Evolutionary conservation across 2,329 filamentous ascomycete genomes (phyloP), one percentile per base, ranked within the genome.

Genomic region (Trichophyton verrucosum): DNA sequence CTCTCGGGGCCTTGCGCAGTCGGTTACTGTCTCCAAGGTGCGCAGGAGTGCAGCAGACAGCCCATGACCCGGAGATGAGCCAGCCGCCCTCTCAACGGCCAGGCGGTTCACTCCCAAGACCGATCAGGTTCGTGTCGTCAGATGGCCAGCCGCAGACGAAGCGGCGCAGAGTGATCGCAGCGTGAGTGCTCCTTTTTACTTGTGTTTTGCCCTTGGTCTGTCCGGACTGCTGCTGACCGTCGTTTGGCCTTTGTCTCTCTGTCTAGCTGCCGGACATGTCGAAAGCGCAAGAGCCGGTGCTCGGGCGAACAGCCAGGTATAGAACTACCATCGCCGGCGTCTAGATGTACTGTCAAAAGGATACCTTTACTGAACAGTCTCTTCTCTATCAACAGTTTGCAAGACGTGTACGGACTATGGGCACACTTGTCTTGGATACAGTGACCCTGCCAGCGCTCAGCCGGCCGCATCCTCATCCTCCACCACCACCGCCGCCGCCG

Each of bases 101-200:
- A 42, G 33, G 40, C 36, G 46, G 27, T 30, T 30, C 57, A 30
- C 70, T 57, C 68, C 69, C 67, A 17, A 68, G 74, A 61, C 76
- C 77, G 68, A 88, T 89, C 66, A 86, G 88, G 67, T 92, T 91
- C 72, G 88, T 92, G 67, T 88, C 89, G 65, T 90, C 86, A 68
- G 87, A 91, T 74, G 88, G 88, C 64, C 86, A 89, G 65, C 88
- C 88, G 57, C 87, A 88, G 64, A 86, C 86, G 27, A 92, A 91
- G 74, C 80, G 88, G 67, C 82, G 88, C 70, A 81, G 88, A 68
- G 88, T 92, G 69, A 89, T 86, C 75, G 86, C 88, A 68, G 88
- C 88, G 83, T 88, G 80, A 74, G 85, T 81, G 30, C 9, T 59
- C 20, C 51, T 27, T 56, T 36, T 2, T n/a, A 33, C 22, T 11